Evolutionary conservation across 108 stramenopile genomes (phyloP), one percentile per base, ranked within the genome.

Genomic region (Fragilariopsis cylindrus): DNA sequence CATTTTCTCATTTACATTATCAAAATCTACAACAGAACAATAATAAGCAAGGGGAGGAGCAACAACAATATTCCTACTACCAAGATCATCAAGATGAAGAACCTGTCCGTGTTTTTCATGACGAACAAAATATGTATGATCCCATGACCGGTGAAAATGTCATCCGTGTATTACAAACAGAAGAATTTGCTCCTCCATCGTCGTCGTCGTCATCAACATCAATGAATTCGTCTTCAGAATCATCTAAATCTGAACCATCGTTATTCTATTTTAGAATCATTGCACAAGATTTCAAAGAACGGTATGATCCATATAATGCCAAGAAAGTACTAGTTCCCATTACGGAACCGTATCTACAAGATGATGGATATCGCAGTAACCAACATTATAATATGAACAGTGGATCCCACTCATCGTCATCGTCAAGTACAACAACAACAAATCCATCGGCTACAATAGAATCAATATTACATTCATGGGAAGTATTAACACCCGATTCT

Each of bases 261-360:
- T 43, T 54, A 47, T 69, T 64, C 57, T 79, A 65, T 45, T 82
- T 63, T 64, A 70, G 80, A 54, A 71, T 87, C 12, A 73, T 89
- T 39, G 67, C 81, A 11, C 88, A 87, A 13, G 85, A 87, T 30
- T 87, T 87, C 64, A 72, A 82, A 7, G 75, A 82, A 60, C 78
- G 77, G 9, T 80, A 80, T 63, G 87, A 86, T 77, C 81, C 79
- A 3, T 84, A 80, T 63, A 58, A 48, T 45, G 73, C 83, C 5
- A 60, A 60, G 42, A 71, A 79, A 48, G 71, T 73, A 39, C 87
- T 82, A 18, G 70, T 80, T 39, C 88, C 92, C 9, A 73, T 90
- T 40, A 83, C 87, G 15, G 85, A 82, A 66, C 88, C 87, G 4
- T 81, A 84, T 72, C 40, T 93, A 3, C 62, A 84, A 18, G 87